Evolutionary conservation across 2,329 filamentous ascomycete species (phyloP).

Genomic region (Chrysosphaeria jannelii): DNA sequence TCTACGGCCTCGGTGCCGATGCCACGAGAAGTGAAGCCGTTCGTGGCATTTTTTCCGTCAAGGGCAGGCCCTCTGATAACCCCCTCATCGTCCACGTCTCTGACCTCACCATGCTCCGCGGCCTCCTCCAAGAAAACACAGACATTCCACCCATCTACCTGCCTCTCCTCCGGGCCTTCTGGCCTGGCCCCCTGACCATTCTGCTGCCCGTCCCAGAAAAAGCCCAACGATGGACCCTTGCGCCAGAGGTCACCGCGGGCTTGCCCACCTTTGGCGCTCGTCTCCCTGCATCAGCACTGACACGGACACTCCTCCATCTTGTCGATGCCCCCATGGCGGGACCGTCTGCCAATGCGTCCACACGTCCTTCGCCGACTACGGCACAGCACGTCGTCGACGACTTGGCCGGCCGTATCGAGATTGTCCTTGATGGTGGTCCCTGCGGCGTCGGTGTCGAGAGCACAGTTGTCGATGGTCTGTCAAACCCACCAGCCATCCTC

Average conservation of each 20-base stretch:
- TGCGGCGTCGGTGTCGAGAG: constrained; percentile 84
- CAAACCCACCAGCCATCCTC: constrained; percentile 49
- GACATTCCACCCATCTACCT: constrained; percentile 47
- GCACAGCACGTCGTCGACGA: constrained; percentile 82
- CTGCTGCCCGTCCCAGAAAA: constrained; percentile 28
- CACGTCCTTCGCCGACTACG: constrained; percentile 69
- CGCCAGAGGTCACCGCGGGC: constrained; percentile 74
- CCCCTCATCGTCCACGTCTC: constrained; percentile 81
- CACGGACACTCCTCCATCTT: constrained; percentile 58
- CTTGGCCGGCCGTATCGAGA: constrained; percentile 47
- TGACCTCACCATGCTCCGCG: constrained; percentile 46
- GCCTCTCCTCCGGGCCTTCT: constrained; percentile 53
- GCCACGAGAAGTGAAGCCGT: constrained; percentile 65
- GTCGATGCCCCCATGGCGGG: constrained; percentile 57
- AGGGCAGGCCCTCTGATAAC: constrained; percentile 77
- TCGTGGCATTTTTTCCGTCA: constrained; percentile 72
- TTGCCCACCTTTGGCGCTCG: constrained; percentile 64
- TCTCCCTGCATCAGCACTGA: constrained; percentile 66
- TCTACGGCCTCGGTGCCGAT: constrained; percentile 90
- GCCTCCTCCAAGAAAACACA: constrained; percentile 16
- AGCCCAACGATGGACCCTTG: constrained; percentile 22
- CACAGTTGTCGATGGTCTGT: constrained; percentile 81
- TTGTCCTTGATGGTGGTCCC: constrained; percentile 67
- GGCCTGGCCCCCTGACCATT: constrained; percentile 85
- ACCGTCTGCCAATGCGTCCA: constrained; percentile 83